phyloP scores from a whole-genome alignment of 257 asterid genomes.

The Verbascum thapsus region DNA sequence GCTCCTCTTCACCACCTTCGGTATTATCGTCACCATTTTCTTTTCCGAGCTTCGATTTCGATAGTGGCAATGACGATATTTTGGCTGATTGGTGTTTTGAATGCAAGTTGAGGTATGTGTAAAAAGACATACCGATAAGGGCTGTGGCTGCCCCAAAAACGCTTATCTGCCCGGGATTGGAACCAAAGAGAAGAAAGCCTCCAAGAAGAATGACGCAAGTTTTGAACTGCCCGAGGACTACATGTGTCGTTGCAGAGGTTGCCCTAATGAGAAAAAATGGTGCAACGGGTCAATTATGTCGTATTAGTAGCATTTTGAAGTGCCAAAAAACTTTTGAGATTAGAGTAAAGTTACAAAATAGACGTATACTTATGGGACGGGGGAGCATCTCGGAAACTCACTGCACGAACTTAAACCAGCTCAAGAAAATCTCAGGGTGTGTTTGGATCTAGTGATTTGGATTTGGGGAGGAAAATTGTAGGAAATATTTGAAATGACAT shows the following conservation, averaged over 20 bases:
- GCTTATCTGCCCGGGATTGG: conserved; percentile 88
- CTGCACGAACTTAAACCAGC: no score
- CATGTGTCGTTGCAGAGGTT: conserved; percentile 97
- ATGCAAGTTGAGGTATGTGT: conserved; percentile 84
- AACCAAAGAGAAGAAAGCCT: conserved; percentile 80
- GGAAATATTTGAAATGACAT: no score
- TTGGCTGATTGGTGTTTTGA: conserved; percentile 54
- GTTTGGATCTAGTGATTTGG: no score
- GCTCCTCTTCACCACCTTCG: conserved; percentile 57
- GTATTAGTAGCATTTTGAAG: no score
- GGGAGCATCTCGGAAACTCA: no score
- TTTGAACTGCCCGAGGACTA: conserved; percentile 95
- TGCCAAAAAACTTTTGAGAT: no score
- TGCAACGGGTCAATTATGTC: no score
- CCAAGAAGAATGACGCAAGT: conserved; percentile 92
- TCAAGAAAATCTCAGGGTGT: no score
- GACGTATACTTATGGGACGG: no score
- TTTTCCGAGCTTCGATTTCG: conserved; percentile 77
- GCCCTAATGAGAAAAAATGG: conserved; percentile 48
- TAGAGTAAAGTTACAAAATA: no score
- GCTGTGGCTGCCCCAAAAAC: conserved; percentile 79
- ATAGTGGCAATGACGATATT: conserved; percentile 51
- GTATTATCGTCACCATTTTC: conserved; percentile 56
- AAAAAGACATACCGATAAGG: conserved; percentile 78
- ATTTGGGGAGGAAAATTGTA: no score